These are phyloP conservation scores for Globisporangium viniferum DNA, from an alignment of 352 stramenopile species.

Conservation along the genomic window DNA sequence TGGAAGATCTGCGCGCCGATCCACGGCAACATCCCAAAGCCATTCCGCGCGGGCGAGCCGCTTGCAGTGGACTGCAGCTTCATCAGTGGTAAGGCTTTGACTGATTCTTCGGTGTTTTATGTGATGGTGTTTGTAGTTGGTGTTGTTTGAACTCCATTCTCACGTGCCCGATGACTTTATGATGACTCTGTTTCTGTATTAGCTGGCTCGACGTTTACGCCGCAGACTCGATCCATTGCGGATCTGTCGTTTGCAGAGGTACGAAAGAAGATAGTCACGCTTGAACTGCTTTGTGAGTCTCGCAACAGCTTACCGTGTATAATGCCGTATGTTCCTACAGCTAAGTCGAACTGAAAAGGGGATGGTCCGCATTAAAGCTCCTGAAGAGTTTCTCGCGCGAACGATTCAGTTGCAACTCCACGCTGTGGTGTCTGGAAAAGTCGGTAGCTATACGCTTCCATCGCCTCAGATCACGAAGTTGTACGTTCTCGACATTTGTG, in stretches of 20 bases:
- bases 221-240: slow-evolving; percentile 67
- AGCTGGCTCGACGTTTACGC: slow-evolving; percentile 75
- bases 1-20: slow-evolving; percentile 87
- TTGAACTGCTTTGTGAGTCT: neutral
- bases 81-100: slow-evolving; percentile 48
- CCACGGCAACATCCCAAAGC: slow-evolving; percentile 85
- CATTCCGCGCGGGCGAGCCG: slow-evolving; percentile 78
- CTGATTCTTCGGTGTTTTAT: neutral
- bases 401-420: slow-evolving; percentile 64
- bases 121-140: neutral
- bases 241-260: slow-evolving; percentile 83
- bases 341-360: slow-evolving; percentile 80
- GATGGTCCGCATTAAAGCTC: slow-evolving; percentile 68
- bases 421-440: slow-evolving; percentile 29
- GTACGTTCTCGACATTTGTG: slow-evolving; percentile 22
- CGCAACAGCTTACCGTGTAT: neutral
- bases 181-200: slow-evolving; percentile 10
- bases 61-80: slow-evolving; percentile 86
- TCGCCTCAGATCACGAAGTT: slow-evolving; percentile 38
- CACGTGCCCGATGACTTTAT: neutral
- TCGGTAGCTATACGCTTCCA: slow-evolving; percentile 41
- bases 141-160: neutral
- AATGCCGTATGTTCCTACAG: slow-evolving; percentile 19
- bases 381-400: slow-evolving; percentile 72
- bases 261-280: neutral